phyloP scores from a whole-genome alignment of 2,329 filamentous ascomycete genomes.

The Scedosporium dehoogii region DNA sequence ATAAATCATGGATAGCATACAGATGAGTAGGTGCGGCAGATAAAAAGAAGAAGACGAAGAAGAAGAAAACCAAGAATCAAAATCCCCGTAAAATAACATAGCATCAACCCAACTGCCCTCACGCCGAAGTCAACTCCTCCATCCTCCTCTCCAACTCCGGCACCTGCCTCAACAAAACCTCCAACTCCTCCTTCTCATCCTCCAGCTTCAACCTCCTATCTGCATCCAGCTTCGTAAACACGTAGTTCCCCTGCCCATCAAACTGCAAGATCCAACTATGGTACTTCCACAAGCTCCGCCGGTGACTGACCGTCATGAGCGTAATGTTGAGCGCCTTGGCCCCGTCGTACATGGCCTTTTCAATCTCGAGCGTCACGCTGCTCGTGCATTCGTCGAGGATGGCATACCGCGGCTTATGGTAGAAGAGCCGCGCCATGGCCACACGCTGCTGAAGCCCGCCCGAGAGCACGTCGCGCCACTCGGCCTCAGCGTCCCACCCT shows the following conservation, averaged over 20 bases:
- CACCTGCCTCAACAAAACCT: conserved; percentile 73
- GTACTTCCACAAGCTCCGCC: conserved; percentile 91
- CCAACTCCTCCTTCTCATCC: conserved; percentile 93
- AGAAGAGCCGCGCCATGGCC: conserved; percentile 92
- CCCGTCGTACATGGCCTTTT: conserved; percentile 94
- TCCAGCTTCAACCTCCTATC: conserved; percentile 77
- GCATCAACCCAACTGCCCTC: background rate
- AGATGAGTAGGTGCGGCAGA: too few species aligned
- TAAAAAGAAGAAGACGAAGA: too few species aligned
- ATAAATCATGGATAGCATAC: too few species aligned
- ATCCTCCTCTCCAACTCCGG: conserved; percentile 82
- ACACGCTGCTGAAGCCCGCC: conserved; percentile 91
- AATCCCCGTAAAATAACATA: too few species aligned
- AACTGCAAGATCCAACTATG: conserved; percentile 93
- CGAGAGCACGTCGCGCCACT: conserved; percentile 92
- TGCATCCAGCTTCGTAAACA: conserved; percentile 85
- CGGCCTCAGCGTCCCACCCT: conserved; percentile 88
- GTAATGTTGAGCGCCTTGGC: conserved; percentile 88
- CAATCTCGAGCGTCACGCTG: conserved; percentile 87
- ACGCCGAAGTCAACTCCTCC: conserved; percentile 53
- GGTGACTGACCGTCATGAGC: conserved; percentile 91
- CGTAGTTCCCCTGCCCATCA: conserved; percentile 83
- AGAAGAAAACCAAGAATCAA: too few species aligned
- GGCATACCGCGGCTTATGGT: conserved; percentile 84
- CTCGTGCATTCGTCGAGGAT: conserved; percentile 97